Evolutionary conservation across 495 filamentous ascomycete genomes (phyloP), one percentile per base, ranked within the genome.

Genomic region (Aspergillus cavernicola): DNA sequence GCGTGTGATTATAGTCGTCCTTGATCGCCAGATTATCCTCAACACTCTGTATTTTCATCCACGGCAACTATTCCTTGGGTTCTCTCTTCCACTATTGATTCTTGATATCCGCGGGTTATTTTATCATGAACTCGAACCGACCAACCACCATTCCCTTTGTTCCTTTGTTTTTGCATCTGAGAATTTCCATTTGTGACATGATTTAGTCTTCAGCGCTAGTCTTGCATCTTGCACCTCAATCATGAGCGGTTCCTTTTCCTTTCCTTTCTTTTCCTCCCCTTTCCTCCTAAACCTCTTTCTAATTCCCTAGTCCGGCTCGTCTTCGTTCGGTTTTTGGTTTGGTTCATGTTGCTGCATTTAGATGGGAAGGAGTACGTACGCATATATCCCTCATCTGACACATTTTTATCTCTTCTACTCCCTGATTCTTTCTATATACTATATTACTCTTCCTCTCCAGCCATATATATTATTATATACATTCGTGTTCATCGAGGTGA

Each of bases 221-320:
- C 53, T 66, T 70, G 67, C 67, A 68, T 73, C 42, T 66, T 68
- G 56, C 64, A 39, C 65, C 68, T 58, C 64, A 64, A 64, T 66
- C 65, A 73, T 61, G 62, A 74, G 71, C 71, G 71, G 36, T 47
- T 16, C 42, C 23, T 32, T 68, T 61, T 32, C 32, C 35, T 59
- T 42, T 19, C 12, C n/a, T 26, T 26, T 28, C 11, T 49, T 24
- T 11, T 37, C 36, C 3, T 48, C 33, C 23, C 20, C 16, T 13
- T 23, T 1, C 50, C 53, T 51, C 48, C 57, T 52, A 10, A n/a
- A 20, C 29, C 40, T 39, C 16, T n/a, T 12, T 18, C 38, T 22
- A 22, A 26, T 48, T 38, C 39, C 4, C 31, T 10, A n/a, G 31
- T 50, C 16, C 22, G 6, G 4, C 29, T 11, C 31, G 20, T 26